A percentile compares a stretch with the other conserved stretches of the same genome.
Evolutionary conservation across 2,329 filamentous ascomycete species (phyloP).

Genomic region (Sporothrix brasiliensis): DNA sequence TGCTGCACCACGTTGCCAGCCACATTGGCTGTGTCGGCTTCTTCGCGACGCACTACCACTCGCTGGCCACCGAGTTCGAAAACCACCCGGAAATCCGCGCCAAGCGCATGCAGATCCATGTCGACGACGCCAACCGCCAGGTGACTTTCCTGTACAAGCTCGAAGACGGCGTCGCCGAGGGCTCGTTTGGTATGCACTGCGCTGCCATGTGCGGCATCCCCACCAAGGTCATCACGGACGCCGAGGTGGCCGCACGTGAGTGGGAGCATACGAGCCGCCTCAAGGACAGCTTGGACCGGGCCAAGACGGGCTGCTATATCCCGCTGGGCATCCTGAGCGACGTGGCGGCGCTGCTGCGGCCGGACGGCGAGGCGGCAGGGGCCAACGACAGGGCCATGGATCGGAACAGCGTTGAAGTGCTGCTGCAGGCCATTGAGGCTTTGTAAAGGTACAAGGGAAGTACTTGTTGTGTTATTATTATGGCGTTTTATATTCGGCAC

Average conservation of each 20-base stretch:
- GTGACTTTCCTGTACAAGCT: conserved; percentile 97
- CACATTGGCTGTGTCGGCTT: conserved; percentile 93
- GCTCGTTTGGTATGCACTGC: conserved; percentile 98
- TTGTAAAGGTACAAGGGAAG: conserved; percentile 46
- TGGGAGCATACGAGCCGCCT: conserved; percentile 95
- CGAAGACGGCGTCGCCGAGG: conserved; percentile 90
- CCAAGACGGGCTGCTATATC: conserved; percentile 76
- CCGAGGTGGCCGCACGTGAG: conserved; percentile 83
- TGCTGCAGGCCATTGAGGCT: conserved; percentile 62
- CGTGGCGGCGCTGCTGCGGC: conserved; percentile 73
- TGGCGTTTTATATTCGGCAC: not conserved
- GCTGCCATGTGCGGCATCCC: conserved; percentile 97
- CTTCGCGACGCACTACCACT: conserved; percentile 98
- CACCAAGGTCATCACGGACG: conserved; percentile 76
- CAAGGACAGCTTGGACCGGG: conserved; percentile 83
- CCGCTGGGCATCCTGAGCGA: conserved; percentile 87
- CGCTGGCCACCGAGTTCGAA: conserved; percentile 86
- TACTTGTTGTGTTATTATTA: not conserved
- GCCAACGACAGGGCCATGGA: conserved; percentile 49
- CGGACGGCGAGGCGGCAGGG: conserved; percentile 33
- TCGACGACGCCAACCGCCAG: conserved; percentile 79
- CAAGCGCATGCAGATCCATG: conserved; percentile 90
- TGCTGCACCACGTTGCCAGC: conserved; percentile 92
- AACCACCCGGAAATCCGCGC: conserved; percentile 84
- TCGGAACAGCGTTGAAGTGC: conserved; percentile 59